phyloP scores from a whole-genome alignment of 2,329 filamentous ascomycete genomes.

The Venturia carpophila region DNA sequence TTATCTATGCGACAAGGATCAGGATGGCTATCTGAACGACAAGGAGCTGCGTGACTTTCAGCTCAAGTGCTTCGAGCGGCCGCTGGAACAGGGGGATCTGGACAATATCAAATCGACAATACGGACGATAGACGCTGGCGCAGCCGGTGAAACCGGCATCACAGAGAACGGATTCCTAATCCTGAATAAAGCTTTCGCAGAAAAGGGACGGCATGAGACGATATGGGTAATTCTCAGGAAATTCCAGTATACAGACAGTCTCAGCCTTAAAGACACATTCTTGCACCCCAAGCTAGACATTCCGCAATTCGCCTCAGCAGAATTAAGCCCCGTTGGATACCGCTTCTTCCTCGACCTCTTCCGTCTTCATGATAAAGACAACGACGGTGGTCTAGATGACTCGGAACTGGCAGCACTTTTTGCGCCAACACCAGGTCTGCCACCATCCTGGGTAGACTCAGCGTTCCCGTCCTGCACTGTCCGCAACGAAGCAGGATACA shows the following conservation, averaged over 20 bases:
- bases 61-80: conserved; percentile 82
- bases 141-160: conserved; percentile 62
- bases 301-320: conserved; percentile 82
- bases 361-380: conserved; percentile 91
- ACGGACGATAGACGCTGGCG: conserved; percentile 56
- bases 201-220: conserved; percentile 95
- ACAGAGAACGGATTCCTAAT: conserved; percentile 77
- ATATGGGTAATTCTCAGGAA: conserved; percentile 96
- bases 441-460: conserved; percentile 76
- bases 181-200: conserved; percentile 91
- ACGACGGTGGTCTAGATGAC: conserved; percentile 87
- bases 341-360: conserved; percentile 97
- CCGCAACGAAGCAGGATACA: conserved; percentile 87
- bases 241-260: conserved; percentile 91
- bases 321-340: conserved; percentile 89
- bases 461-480: conserved; percentile 91
- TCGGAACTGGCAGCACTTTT: conserved; percentile 79
- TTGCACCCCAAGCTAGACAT: conserved; percentile 92
- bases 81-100: conserved; percentile 70
- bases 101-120: conserved; percentile 88
- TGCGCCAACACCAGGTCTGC: conserved; percentile 84
- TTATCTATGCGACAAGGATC: conserved; percentile 92
- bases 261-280: conserved; percentile 85
- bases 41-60: conserved; percentile 88
- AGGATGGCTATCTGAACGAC: conserved; percentile 87